Percentiles rank a stretch among this genome's conserved stretches.
These are phyloP conservation scores for Hysterium pulicare DNA, from an alignment of 2,329 filamentous ascomycete genomes.

Conservation along the genomic window DNA sequence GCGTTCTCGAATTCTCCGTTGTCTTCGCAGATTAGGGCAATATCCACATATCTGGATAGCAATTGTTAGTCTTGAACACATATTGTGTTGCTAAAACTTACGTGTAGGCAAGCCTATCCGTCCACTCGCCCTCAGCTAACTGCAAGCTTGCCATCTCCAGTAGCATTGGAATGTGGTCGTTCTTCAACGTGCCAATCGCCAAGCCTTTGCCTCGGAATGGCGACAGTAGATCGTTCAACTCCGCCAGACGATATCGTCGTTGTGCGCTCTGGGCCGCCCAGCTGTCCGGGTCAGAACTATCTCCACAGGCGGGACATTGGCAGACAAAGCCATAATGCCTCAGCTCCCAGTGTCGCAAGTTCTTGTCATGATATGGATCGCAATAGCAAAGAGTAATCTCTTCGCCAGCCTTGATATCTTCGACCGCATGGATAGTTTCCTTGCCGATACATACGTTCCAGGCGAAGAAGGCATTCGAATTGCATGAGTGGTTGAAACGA, in stretches of 20 bases:
- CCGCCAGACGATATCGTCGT: constrained; percentile 28
- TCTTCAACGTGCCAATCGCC: constrained; percentile 11
- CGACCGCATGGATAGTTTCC: constrained; percentile 34
- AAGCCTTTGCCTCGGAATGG: constrained; percentile 14
- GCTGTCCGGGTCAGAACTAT: constrained; percentile 22
- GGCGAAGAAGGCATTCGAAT: constrained; percentile 37
- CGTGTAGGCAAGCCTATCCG: constrained; percentile 21
- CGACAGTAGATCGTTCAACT: constrained; percentile 30
- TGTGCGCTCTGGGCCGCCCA: constrained; percentile 27
- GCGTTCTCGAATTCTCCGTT: constrained; percentile 21
- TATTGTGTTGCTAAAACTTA: constrained; percentile 14
- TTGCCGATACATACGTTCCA: constrained; percentile 30
- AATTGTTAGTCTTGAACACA: neutral
- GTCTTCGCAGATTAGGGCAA: constrained; percentile 29
- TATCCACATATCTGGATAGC: constrained; percentile 25
- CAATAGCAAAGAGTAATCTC: constrained; percentile 40
- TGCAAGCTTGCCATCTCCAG: constrained; percentile 27
- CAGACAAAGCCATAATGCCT: constrained; percentile 37
- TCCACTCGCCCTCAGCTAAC: constrained; percentile 22
- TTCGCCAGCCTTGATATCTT: constrained; percentile 31
- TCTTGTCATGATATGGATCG: constrained; percentile 30
- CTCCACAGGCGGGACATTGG: constrained; percentile 37
- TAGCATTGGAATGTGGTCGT: constrained; percentile 18
- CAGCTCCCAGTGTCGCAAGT: constrained; percentile 27
- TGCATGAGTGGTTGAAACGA: constrained; percentile 43